Conservation (phyloP, 768 basidiomycete species). For the Epithele typhae region DNA sequence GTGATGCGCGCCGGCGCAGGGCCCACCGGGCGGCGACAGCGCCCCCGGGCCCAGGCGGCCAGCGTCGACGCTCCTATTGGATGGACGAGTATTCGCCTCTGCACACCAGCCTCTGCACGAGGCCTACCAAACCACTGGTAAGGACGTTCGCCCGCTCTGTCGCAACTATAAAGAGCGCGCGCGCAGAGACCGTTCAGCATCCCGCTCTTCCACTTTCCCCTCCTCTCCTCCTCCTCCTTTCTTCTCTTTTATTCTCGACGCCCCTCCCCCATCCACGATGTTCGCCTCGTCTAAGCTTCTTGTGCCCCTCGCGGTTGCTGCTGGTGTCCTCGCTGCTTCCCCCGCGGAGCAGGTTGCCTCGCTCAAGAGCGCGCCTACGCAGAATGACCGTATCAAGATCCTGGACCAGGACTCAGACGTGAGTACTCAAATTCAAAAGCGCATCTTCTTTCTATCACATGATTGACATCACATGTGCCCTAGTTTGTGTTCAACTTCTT, state of each 20-base stretch:
- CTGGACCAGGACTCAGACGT: conserved; percentile 20
- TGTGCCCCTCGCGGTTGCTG: conserved; percentile 13
- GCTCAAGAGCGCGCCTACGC: conserved; percentile 17
- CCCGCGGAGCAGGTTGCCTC: conserved; percentile 14
- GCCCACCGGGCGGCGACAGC: no score
- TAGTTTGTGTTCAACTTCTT: conserved; percentile 28
- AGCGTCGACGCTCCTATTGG: no score
- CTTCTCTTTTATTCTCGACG: not conserved
- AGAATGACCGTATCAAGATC: conserved; percentile 19
- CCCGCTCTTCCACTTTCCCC: conserved; percentile 7
- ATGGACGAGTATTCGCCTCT: no score
- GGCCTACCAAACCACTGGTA: no score
- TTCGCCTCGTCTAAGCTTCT: conserved; percentile 12
- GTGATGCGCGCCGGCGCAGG: no score
- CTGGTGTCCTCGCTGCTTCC: conserved; percentile 11
- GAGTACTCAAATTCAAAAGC: not conserved
- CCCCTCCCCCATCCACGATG: conserved; percentile 12
- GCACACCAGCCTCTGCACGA: no score
- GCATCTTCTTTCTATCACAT: no score
- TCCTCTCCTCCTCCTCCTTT: not conserved
- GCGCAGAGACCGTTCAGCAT: no score
- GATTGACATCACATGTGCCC: no score
- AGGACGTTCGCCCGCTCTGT: no score
- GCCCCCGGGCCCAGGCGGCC: no score
- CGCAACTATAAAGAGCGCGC: no score